Percentiles rank a stretch among this genome's conserved stretches.
These are phyloP conservation scores for Sclerotinia glacialis DNA, from an alignment of 2,329 filamentous ascomycete species.

Conservation along the genomic window DNA sequence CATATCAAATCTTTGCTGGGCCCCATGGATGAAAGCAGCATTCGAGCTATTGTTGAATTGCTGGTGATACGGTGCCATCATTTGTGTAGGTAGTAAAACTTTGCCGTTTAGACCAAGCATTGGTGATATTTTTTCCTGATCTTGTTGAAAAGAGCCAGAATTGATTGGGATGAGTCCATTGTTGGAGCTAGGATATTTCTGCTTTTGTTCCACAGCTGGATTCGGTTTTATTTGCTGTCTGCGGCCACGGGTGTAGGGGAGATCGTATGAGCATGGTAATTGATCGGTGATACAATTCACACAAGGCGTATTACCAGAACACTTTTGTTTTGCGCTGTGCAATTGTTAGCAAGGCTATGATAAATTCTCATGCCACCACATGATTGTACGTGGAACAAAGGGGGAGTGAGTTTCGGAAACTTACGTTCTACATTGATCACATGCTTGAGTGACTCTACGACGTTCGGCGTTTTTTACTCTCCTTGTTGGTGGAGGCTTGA, in stretches of 20 bases:
- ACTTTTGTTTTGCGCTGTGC: constrained; percentile 42
- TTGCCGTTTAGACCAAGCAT: neutral
- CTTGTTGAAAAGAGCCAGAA: too few relatives aligned
- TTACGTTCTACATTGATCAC: constrained; percentile 49
- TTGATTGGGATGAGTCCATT: neutral
- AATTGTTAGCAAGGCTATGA: neutral
- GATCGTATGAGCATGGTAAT: neutral
- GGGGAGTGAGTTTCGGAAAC: constrained; percentile 22
- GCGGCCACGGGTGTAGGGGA: neutral
- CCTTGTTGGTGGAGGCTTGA: neutral
- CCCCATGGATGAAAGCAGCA: neutral
- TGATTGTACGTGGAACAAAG: neutral
- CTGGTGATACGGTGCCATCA: neutral
- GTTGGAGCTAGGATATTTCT: neutral
- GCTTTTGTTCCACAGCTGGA: neutral
- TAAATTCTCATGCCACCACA: neutral
- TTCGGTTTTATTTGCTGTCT: neutral
- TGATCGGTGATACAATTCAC: constrained; percentile 35
- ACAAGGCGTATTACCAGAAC: constrained; percentile 44
- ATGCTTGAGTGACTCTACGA: constrained; percentile 45
- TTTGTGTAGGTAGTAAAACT: neutral
- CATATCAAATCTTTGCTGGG: neutral
- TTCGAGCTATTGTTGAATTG: too few relatives aligned
- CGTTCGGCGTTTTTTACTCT: constrained; percentile 16
- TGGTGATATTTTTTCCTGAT: neutral